phyloP scores from a whole-genome alignment of 345 rosid genomes.

The Brassica napus region DNA sequence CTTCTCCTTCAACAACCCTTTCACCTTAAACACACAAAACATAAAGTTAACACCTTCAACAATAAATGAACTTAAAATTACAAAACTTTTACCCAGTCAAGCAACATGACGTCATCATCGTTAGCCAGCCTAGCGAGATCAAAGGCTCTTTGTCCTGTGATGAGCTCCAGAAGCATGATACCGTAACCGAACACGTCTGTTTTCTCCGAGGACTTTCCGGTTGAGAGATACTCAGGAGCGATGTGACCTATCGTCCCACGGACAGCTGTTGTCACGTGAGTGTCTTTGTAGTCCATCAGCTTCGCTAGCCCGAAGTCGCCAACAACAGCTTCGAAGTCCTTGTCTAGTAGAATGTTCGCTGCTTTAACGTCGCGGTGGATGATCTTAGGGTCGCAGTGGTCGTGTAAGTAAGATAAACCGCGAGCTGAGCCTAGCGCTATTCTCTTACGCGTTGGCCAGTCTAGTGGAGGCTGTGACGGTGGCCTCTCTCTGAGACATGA shows the following conservation, averaged over 20 bases:
- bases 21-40: slow-evolving; percentile 52
- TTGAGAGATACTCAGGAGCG: slow-evolving; percentile 94
- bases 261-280: slow-evolving; percentile 96
- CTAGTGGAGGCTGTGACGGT: slow-evolving; percentile 81
- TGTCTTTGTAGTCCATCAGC: slow-evolving; percentile 98
- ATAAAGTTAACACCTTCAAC: neutral
- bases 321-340: slow-evolving; percentile 96
- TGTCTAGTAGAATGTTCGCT: slow-evolving; percentile 90
- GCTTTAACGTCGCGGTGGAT: slow-evolving; percentile 99
- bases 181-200: slow-evolving; percentile 98
- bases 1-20: slow-evolving; percentile 93
- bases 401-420: slow-evolving; percentile 93
- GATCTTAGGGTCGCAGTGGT: slow-evolving; percentile 97
- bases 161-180: slow-evolving; percentile 91
- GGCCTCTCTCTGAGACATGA: slow-evolving; percentile 94
- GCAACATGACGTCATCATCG: slow-evolving; percentile 95
- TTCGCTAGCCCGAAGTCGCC: slow-evolving; percentile 97
- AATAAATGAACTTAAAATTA: neutral
- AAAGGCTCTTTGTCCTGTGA: slow-evolving; percentile 96
- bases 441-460: slow-evolving; percentile 83
- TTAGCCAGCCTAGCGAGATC: slow-evolving; percentile 98
- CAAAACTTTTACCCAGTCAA: slow-evolving; percentile 61
- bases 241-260: slow-evolving; percentile 98
- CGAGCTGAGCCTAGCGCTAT: slow-evolving; percentile 96
- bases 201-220: slow-evolving; percentile 96